Conservation (phyloP, 495 filamentous ascomycete species). For the Neurospora sp. region DNA sequence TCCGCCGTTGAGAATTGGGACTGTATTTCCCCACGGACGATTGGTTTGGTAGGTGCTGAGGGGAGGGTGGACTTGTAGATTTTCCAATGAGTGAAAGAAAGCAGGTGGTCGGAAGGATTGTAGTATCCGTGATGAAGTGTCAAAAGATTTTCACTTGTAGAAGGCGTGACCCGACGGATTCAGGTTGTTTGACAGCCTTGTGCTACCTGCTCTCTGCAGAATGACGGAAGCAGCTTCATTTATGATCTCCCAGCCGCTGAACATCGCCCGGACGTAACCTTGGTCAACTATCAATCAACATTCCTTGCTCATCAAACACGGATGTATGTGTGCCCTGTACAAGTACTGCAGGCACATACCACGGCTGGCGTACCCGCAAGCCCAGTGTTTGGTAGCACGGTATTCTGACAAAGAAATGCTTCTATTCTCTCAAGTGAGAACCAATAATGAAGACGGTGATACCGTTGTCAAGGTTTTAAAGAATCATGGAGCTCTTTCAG, state of each 20-base stretch:
- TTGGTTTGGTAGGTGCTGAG: neutral
- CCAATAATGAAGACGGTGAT: neutral
- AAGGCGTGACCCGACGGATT: neutral
- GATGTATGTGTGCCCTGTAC: neutral
- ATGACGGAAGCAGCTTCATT: neutral
- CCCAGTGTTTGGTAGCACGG: neutral
- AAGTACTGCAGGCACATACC: neutral
- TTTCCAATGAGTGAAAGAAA: neutral
- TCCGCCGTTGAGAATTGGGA: neutral
- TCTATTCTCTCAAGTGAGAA: neutral
- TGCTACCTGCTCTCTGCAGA: neutral
- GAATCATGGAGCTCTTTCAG: neutral
- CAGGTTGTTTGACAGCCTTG: neutral
- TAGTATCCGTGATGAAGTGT: neutral
- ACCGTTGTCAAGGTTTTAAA: neutral
- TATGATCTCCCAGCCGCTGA: neutral
- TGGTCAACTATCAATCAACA: neutral
- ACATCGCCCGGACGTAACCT: neutral
- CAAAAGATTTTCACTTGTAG: neutral
- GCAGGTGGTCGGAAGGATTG: neutral
- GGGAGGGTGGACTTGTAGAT: neutral
- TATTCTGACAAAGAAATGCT: neutral
- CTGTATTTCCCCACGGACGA: neutral
- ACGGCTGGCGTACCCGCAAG: neutral
- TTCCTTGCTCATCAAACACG: neutral